Percentiles rank a stretch among this genome's conserved stretches.
Evolutionary conservation across 352 stramenopile species (phyloP).

Genomic region (Albugo laibachii): DNA sequence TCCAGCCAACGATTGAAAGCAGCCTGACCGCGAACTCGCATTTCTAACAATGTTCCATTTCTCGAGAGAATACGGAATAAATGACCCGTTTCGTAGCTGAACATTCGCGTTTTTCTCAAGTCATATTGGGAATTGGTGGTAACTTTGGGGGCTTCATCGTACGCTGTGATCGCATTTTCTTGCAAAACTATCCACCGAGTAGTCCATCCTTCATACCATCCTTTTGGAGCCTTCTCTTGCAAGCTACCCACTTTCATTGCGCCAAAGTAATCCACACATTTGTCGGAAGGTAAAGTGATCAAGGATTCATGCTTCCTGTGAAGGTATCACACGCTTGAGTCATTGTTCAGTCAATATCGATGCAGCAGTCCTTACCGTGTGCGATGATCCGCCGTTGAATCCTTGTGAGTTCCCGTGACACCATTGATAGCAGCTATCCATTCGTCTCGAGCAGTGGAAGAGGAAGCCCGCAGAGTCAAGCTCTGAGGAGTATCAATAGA

Average conservation of each 20-base stretch:
- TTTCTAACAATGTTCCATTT: slow-evolving; percentile 46
- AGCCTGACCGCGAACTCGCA: slow-evolving; percentile 53
- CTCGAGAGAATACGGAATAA: slow-evolving; percentile 57
- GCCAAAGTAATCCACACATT: slow-evolving; percentile 63
- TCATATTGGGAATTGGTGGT: slow-evolving; percentile 56
- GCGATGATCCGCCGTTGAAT: too few relatives aligned
- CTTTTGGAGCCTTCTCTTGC: slow-evolving; percentile 49
- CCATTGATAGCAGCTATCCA: slow-evolving; percentile 17
- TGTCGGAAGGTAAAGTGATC: slow-evolving; percentile 31
- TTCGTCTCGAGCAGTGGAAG: slow-evolving; percentile 37
- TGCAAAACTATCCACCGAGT: slow-evolving; percentile 70
- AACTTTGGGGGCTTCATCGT: slow-evolving; percentile 56
- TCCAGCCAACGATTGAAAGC: slow-evolving; percentile 60
- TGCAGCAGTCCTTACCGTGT: neutral
- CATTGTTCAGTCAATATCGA: neutral
- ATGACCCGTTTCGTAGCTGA: slow-evolving; percentile 52
- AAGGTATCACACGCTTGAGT: neutral
- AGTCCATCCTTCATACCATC: slow-evolving; percentile 69
- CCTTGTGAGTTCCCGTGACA: too few relatives aligned
- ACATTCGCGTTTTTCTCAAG: slow-evolving; percentile 36
- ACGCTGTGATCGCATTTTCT: slow-evolving; percentile 48
- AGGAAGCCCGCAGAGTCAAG: slow-evolving; percentile 40
- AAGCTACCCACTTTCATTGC: slow-evolving; percentile 49
- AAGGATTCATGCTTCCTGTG: slow-evolving; percentile 1
- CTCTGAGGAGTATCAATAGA: slow-evolving; percentile 5